A percentile compares a stretch with the other conserved stretches of the same genome.
phyloP scores from a whole-genome alignment of 176 grass and related monocot species.

The Musa troglodytarum region DNA sequence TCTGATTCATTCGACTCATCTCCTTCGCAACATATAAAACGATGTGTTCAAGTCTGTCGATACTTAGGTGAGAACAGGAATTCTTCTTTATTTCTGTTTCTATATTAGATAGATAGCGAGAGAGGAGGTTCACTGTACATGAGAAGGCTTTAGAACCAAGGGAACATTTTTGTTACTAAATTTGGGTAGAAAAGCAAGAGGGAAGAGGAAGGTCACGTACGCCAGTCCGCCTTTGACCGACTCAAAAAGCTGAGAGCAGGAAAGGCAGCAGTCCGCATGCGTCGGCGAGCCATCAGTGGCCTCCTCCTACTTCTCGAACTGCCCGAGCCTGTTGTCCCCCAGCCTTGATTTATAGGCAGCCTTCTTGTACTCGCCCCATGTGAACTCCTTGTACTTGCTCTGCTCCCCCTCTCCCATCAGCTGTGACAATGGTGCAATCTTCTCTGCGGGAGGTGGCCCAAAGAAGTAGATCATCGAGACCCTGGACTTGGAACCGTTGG shows the following conservation, averaged over 20 bases:
- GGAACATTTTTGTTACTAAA: neutral
- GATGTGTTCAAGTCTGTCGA: too few relatives aligned
- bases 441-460: conserved; percentile 47
- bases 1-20: too few relatives aligned
- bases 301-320: neutral
- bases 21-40: too few relatives aligned
- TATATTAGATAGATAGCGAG: too few relatives aligned
- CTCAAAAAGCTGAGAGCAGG: neutral
- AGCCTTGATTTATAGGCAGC: conserved; percentile 12
- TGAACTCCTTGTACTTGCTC: conserved; percentile 96
- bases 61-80: too few relatives aligned
- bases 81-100: too few relatives aligned
- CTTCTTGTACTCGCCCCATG: conserved; percentile 98
- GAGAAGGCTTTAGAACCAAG: too few relatives aligned
- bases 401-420: conserved; percentile 70
- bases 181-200: neutral
- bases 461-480: conserved; percentile 94
- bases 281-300: neutral
- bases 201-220: neutral
- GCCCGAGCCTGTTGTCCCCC: neutral
- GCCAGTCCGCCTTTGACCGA: neutral
- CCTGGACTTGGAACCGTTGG: conserved; percentile 24
- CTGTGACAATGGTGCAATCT: conserved; percentile 68
- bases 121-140: too few relatives aligned
- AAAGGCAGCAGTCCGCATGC: neutral